Base-by-base conservation (phyloP, 495 filamentous ascomycete species). In the Penicillium steckii region DNA sequence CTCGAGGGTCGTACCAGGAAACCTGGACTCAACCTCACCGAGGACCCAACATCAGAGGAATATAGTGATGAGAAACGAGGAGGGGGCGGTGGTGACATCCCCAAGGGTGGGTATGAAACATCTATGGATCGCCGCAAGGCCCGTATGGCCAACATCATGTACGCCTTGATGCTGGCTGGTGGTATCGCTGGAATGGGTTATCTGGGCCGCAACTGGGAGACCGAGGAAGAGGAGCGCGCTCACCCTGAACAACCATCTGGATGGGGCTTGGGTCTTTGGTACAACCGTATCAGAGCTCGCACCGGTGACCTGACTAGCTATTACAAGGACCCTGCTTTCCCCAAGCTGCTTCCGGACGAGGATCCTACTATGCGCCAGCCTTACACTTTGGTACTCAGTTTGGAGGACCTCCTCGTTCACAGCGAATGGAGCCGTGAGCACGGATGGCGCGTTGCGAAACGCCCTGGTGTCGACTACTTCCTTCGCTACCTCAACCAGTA, bases 391-490 rank as follows among this genome's bases (percentile, higher is more conserved):
- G 90, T 95, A 13, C 76, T 98, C 56, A 91, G 89, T 69, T 71
- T 98, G 59, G 95, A 98, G 73, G 94, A 97, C 70, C 74, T 98
- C 57, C 79, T 97, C 23, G 83, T 98, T 27, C 93, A 97, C 70
- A 91, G 86, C 66, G 89, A 95, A 60, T 98, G 94, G 94, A 83
- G 83, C 18, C 82, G 91, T 44, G 87, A 97, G 59, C 88, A 97
- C 60, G 94, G 94, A 23, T 98, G 94, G 93, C 84, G 93, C 50
- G 82, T 93, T 57, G 94, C 94, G 35, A 98, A 98, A 74, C 84
- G 94, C 27, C 94, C 94, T 23, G 94, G 94, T 33, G 80, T 96
- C 40, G 94, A 98, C 73, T 98, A 98, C 76, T 97, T 98, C 76
- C 70, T 98, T 47, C 89, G 88, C 62, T 98, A 98, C 66, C 79